Percentiles rank a stretch among this genome's conserved stretches.
These are phyloP conservation scores for Pseudocercospora fijiensis DNA, from an alignment of 2,329 filamentous ascomycete species.

Conservation along the genomic window DNA sequence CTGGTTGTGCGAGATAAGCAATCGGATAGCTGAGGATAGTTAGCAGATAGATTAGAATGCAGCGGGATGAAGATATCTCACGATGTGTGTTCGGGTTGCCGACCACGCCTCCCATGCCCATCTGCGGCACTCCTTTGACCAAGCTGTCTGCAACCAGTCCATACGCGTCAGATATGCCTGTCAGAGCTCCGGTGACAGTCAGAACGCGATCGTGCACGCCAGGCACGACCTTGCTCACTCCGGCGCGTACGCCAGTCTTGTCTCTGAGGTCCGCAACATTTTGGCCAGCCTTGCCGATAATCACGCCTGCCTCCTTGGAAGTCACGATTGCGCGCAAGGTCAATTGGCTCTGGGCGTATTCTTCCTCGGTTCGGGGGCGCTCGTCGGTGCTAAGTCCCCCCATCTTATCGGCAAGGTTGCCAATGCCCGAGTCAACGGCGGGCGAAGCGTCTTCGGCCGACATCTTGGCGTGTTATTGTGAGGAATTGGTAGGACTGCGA, in stretches of 20 bases:
- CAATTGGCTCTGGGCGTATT: constrained; percentile 88
- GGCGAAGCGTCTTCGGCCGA: constrained; percentile 35
- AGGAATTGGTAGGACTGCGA: constrained; percentile 1
- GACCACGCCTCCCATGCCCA: constrained; percentile 93
- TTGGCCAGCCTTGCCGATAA: constrained; percentile 98
- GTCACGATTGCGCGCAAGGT: constrained; percentile 97
- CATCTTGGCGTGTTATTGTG: constrained; percentile 25
- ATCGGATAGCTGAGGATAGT: constrained; percentile 72
- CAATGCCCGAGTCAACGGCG: constrained; percentile 34
- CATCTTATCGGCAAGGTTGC: constrained; percentile 44
- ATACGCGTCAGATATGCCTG: constrained; percentile 88
- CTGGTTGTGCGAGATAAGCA: constrained; percentile 98
- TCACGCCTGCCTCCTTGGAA: constrained; percentile 97
- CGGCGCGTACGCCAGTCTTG: constrained; percentile 95
- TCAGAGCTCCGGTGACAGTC: constrained; percentile 87
- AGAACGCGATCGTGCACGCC: constrained; percentile 96
- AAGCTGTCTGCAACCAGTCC: constrained; percentile 87
- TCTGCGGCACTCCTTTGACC: constrained; percentile 86
- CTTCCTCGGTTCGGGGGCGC: constrained; percentile 92
- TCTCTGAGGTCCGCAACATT: constrained; percentile 96
- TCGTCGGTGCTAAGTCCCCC: constrained; percentile 52
- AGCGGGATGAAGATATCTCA: constrained; percentile 56
- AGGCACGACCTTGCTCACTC: constrained; percentile 97
- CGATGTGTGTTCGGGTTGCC: constrained; percentile 89
- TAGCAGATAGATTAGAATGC: constrained; percentile 27